Evolutionary conservation across 345 rosid genomes (phyloP).

Genomic region (Litchi chinensis): DNA sequence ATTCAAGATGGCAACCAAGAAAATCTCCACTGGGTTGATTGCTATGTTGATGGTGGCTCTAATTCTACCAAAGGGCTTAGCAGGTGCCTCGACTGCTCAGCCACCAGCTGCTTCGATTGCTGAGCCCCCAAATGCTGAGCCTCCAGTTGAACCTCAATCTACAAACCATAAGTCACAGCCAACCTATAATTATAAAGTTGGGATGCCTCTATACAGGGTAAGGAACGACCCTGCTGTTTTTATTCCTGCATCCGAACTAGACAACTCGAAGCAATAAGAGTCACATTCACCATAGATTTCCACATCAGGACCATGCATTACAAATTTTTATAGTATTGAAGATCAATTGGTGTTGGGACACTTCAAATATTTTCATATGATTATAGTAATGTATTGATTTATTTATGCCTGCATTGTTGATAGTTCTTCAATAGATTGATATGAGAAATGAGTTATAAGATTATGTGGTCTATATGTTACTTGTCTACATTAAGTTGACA

Average conservation of each 20-base stretch:
- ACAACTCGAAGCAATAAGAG: background rate
- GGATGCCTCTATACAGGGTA: conserved; percentile 24
- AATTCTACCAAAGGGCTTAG: background rate
- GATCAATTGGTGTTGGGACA: background rate
- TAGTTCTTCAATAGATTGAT: too few species aligned
- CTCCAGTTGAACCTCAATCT: too few species aligned
- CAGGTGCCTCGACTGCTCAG: background rate
- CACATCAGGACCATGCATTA: background rate
- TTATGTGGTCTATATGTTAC: background rate
- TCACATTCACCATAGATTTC: background rate
- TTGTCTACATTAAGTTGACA: background rate
- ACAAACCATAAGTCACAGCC: too few species aligned
- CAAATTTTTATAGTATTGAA: background rate
- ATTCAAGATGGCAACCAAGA: conserved; percentile 1
- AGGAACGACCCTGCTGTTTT: background rate
- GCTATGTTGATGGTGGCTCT: conserved; percentile 15
- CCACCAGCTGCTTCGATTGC: background rate
- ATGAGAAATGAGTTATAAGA: background rate
- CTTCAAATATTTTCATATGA: too few species aligned
- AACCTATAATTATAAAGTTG: conserved; percentile 7
- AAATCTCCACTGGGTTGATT: conserved; percentile 1
- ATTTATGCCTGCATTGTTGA: too few species aligned
- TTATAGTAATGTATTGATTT: background rate
- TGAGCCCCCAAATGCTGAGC: background rate
- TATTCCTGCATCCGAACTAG: conserved; percentile 8